Percentiles rank a stretch among this genome's conserved stretches.
These are phyloP conservation scores for Quercus wislizeni DNA, from an alignment of 306 rosid species.

Conservation along the genomic window DNA sequence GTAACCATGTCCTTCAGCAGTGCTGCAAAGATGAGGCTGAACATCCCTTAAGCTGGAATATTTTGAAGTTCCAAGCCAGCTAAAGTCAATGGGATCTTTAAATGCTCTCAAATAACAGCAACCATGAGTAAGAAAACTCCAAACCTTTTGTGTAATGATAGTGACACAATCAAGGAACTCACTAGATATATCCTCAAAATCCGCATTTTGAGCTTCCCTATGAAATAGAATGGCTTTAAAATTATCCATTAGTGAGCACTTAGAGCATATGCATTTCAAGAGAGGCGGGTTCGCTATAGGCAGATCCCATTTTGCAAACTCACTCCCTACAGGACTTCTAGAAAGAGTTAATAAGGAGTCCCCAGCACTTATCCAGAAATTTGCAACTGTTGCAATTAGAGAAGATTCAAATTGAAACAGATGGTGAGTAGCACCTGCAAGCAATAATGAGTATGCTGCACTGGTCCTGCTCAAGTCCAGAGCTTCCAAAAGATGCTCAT, in stretches of 20 bases:
- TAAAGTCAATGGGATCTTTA: constrained; percentile 49
- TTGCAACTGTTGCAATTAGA: constrained; percentile 55
- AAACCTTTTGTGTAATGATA: constrained; percentile 29
- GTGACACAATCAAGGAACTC: constrained; percentile 46
- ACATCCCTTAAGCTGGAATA: constrained; percentile 6
- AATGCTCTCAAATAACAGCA: constrained; percentile 41
- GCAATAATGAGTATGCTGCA: constrained; percentile 65
- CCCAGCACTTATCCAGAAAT: constrained; percentile 70
- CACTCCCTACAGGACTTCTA: constrained; percentile 44
- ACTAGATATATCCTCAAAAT: constrained; percentile 37
- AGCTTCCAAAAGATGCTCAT: constrained; percentile 27
- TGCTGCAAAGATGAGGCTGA: constrained; percentile 2
- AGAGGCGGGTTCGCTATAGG: constrained; percentile 23
- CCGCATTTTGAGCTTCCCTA: constrained; percentile 26
- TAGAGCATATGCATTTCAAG: constrained; percentile 30
- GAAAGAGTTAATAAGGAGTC: constrained; percentile 60
- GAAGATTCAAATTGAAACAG: constrained; percentile 67
- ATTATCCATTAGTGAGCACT: constrained; percentile 47
- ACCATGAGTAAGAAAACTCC: constrained; percentile 47
- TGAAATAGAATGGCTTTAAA: constrained; percentile 23
- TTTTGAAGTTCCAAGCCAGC: constrained; percentile 26
- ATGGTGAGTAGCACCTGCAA: constrained; percentile 70
- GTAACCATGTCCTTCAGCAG: background rate
- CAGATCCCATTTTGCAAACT: constrained; percentile 18
- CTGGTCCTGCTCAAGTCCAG: constrained; percentile 52